Evolutionary conservation across 139 green algal species (phyloP), one percentile per base, ranked within the genome.

Genomic region (Chlamydomonas schloesseri): DNA sequence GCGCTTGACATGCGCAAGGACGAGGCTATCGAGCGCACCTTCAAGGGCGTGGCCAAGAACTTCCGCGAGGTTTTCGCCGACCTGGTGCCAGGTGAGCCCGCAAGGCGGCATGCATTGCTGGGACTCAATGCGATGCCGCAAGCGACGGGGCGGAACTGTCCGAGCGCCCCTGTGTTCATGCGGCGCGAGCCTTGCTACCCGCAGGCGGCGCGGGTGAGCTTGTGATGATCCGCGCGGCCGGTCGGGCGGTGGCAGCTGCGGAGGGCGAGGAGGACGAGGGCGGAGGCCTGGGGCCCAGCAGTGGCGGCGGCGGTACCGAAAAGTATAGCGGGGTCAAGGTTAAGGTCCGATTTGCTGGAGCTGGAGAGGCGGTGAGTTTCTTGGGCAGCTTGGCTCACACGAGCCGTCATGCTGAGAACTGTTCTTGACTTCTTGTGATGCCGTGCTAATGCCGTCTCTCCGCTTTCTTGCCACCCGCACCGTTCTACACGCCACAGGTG

Each of bases 21-120:
- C 83, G 97, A 99, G 91, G 93, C 95, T 36, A 97, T 99, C 46
- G 96, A 99, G 93, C 93, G 96, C 76, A 99, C 98, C 33, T 99
- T 99, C 94, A 99, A 98, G 91, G 93, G 92, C 23, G 97, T 99
- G 72, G 95, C 97, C 36, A 96, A 97, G 86, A 96, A 99, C 91
- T 99, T 99, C 92, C 84, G 93, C 24, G 94, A 99, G 82, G 94
- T 99, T 57, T 99, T 99, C 83, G 87, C 86, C 0, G 84, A 71
- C 37, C 78, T 84, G 64, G 98, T 99, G 58, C 96, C 95, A 0
- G 94, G 92, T 87, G 95, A 94, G 21, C n/a, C n/a, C n/a, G n/a
- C n/a, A n/a, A n/a, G n/a, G n/a, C n/a, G n/a, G n/a, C n/a, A n/a
- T n/a, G n/a, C n/a, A n/a, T 65, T 81, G 96, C 8, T 13, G 58